phyloP scores from a whole-genome alignment of 2,329 filamentous ascomycete genomes.

The Epichloe brachyelytri region DNA sequence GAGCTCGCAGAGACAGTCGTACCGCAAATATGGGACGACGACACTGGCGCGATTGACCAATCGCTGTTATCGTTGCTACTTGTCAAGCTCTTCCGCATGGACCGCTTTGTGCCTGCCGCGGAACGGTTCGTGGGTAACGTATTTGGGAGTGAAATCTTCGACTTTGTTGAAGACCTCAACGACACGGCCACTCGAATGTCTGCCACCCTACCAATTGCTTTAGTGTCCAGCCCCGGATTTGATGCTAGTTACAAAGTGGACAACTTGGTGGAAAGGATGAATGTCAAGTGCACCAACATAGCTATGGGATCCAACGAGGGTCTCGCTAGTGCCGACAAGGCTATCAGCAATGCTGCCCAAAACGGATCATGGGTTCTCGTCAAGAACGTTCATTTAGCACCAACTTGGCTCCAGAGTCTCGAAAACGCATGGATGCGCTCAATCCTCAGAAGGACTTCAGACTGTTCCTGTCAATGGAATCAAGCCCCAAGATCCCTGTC shows the following conservation, averaged over 20 bases:
- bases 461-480: constrained; percentile 96
- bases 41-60: constrained; percentile 53
- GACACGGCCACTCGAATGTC: constrained; percentile 75
- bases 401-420: constrained; percentile 90
- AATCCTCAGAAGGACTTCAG: constrained; percentile 90
- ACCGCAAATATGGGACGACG: constrained; percentile 59
- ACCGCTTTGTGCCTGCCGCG: constrained; percentile 84
- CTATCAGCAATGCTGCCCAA: constrained; percentile 82
- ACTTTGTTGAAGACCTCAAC: constrained; percentile 73
- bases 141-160: constrained; percentile 72
- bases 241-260: constrained; percentile 99
- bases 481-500: constrained; percentile 90
- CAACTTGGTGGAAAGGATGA: constrained; percentile 73
- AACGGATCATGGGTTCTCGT: constrained; percentile 91
- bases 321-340: constrained; percentile 84
- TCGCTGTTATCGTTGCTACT: constrained; percentile 74
- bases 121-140: constrained; percentile 82
- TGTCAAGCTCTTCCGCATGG: constrained; percentile 88
- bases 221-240: constrained; percentile 92
- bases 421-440: constrained; percentile 89
- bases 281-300: constrained; percentile 82
- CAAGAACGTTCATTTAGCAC: constrained; percentile 96
- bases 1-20: constrained; percentile 79
- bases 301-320: constrained; percentile 98
- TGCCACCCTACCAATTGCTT: constrained; percentile 71